A percentile compares a stretch with the other conserved stretches of the same genome.
These are phyloP conservation scores for Salvia hispanica DNA, from an alignment of 257 asterid genomes.

Conservation along the genomic window DNA sequence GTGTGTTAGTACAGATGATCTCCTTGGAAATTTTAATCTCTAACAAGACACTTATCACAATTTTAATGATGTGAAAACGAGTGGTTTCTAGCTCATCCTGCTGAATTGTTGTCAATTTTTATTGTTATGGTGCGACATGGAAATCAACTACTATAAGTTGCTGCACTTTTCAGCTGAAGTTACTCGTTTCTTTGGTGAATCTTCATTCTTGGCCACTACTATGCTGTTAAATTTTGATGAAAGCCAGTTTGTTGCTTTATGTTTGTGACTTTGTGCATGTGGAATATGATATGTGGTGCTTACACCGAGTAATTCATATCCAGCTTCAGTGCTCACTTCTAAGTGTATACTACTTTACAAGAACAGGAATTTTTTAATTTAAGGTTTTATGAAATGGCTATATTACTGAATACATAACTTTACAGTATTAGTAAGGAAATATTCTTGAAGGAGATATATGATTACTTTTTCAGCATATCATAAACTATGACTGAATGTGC, in stretches of 20 bases:
- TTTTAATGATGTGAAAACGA: too few relatives aligned
- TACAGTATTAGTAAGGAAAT: constrained; percentile 8
- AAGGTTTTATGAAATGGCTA: constrained; percentile 4
- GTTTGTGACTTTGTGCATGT: not conserved
- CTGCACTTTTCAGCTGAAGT: too few relatives aligned
- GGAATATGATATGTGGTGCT: not conserved
- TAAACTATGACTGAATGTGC: not conserved
- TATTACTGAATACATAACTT: not conserved
- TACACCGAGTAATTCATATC: not conserved
- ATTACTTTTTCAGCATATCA: not conserved
- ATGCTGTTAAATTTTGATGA: not conserved
- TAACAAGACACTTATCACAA: too few relatives aligned
- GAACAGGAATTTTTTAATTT: not conserved
- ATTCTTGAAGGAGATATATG: not conserved
- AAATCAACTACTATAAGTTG: too few relatives aligned
- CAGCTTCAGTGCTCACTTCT: not conserved
- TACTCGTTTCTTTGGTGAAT: too few relatives aligned
- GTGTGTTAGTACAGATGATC: too few relatives aligned
- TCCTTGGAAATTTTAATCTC: too few relatives aligned
- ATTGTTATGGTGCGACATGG: too few relatives aligned
- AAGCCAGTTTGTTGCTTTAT: not conserved
- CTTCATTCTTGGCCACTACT: too few relatives aligned
- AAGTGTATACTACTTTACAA: not conserved
- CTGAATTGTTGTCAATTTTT: too few relatives aligned
- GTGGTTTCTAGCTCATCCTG: too few relatives aligned